Evolutionary conservation across 2,329 filamentous ascomycete species (phyloP).

Genomic region (Botrytis deweyae): DNA sequence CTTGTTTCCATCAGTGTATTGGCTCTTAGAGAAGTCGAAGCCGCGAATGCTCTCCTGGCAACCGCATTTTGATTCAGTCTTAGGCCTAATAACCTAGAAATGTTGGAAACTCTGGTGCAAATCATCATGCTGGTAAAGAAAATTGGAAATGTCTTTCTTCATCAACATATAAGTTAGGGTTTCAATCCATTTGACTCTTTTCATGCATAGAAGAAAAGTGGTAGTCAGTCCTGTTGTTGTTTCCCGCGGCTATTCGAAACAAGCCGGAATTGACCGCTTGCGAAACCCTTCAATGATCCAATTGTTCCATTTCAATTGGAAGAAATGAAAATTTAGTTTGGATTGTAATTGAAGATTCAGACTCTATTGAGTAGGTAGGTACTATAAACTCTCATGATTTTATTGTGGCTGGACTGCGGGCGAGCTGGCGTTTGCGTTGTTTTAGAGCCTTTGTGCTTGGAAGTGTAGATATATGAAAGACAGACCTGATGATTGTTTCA

Average conservation of each 20-base stretch:
- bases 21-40: conserved; percentile 24
- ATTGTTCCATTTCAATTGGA: neutral
- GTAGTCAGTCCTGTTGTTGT: neutral
- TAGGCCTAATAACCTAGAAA: neutral
- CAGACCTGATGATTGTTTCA: neutral
- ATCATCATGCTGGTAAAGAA: neutral
- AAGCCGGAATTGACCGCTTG: neutral
- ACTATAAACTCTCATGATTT: neutral
- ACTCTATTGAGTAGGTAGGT: neutral
- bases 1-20: conserved; percentile 65
- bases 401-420: neutral
- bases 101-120: conserved; percentile 6
- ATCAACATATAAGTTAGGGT: too few relatives aligned
- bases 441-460: neutral
- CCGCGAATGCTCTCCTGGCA: conserved; percentile 28
- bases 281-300: neutral
- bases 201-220: neutral
- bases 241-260: neutral
- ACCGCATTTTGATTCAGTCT: neutral
- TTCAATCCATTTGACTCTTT: neutral
- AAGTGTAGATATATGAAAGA: neutral
- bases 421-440: neutral
- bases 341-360: neutral
- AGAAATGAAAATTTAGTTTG: neutral
- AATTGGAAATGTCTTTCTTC: neutral